phyloP scores from a whole-genome alignment of 805 yeast genomes.

The Starmerella tilneyi region DNA sequence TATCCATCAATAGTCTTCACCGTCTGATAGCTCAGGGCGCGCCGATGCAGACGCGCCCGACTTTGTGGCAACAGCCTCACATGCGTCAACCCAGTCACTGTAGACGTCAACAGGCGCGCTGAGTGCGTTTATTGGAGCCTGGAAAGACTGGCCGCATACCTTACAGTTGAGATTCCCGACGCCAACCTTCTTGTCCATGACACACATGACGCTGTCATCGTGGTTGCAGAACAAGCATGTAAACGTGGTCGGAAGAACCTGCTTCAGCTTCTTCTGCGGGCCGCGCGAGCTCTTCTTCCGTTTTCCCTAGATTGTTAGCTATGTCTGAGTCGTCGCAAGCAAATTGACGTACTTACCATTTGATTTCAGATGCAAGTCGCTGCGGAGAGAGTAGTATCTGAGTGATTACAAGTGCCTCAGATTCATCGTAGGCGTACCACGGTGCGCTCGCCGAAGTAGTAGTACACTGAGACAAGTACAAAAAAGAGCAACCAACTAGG shows the following conservation, averaged over 20 bases:
- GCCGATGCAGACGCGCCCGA: constrained; percentile 24
- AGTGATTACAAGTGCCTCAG: no score
- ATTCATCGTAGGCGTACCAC: no score
- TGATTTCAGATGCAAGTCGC: background rate
- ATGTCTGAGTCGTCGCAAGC: background rate
- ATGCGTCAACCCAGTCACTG: constrained; percentile 97
- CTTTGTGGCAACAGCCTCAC: constrained; percentile 76
- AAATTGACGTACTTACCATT: constrained; percentile 7
- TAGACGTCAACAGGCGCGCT: constrained; percentile 87
- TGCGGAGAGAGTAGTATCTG: no score
- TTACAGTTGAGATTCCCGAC: constrained; percentile 82
- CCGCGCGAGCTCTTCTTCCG: constrained; percentile 75
- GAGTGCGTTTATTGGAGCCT: constrained; percentile 68
- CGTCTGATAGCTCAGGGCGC: constrained; percentile 24
- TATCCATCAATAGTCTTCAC: constrained; percentile 22
- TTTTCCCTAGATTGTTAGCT: constrained; percentile 45
- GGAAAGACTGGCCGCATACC: constrained; percentile 89
- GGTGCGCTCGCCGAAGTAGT: no score
- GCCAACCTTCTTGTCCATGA: constrained; percentile 73
- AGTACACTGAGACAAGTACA: no score
- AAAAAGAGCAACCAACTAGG: no score
- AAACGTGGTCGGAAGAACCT: constrained; percentile 69
- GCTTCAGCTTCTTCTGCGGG: constrained; percentile 69
- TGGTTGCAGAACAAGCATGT: constrained; percentile 93
- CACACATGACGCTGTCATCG: constrained; percentile 81